Base-by-base conservation (phyloP, 225 moss, liverwort and hornwort species). In the Thuidium tamariscinum region DNA sequence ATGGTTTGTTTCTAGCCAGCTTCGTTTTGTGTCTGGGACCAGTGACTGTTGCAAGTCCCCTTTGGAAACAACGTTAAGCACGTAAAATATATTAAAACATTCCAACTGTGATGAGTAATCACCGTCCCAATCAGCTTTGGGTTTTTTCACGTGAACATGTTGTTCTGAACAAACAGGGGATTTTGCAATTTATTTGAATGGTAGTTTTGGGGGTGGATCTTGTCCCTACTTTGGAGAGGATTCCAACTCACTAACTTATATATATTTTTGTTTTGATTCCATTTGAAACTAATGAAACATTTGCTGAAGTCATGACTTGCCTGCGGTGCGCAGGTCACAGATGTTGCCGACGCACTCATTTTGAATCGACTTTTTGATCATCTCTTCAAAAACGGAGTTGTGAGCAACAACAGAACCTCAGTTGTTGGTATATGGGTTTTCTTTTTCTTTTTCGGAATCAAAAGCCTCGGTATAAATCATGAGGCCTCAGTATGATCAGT, bases 281-380 rank as follows among this genome's bases (percentile, higher is more conserved):
- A 21, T 41, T 27, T 30, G 42, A 79, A 29, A 41, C 30, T 41
- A 21, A 41, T 67, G 55, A 79, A 59, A 78, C n/a, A n/a, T n/a
- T n/a, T 30, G 41, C 59, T 60, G 20, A 79, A 39, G 72, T 70
- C 32, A 34, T 52, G 81, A 51, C 70, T 67, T 76, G 44, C 59
- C 76, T 78, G 74, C 72, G 71, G 9, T 87, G 80, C 59, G 79
- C 92, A 96, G 95, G 96, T 97, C 66, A 94, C 94, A 21, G 96
- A 97, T 88, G 97, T 97, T 78, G 97, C 97, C n/a, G 95, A 97
- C 84, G 97, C 97, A 10, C 93, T 97, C 74, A 97, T 97, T 86
- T 86, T 97, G 88, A 97, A 95, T 78, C 94, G 97, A 68, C 93
- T 97, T 27, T 97, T 97, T 89, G 93, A 92, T 77, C 96, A 97